Conservation (phyloP, 768 basidiomycete genomes). For the Rhodosporidiobolus odoratus region DNA sequence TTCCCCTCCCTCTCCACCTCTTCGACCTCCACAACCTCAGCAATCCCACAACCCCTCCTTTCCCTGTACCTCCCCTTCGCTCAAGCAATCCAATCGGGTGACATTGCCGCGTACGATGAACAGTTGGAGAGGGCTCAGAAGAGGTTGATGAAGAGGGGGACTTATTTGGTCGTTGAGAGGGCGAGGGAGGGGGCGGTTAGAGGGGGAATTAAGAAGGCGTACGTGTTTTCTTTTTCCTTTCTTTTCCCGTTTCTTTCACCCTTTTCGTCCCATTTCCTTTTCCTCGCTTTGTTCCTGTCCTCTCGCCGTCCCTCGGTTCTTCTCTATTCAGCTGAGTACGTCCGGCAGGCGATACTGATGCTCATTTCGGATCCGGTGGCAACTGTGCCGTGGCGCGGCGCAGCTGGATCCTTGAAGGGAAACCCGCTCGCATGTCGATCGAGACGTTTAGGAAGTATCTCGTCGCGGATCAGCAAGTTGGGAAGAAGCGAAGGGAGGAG, state of each 20-base stretch:
- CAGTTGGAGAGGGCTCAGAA: conserved; percentile 65
- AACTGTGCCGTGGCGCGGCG: conserved; percentile 20
- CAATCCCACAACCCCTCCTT: conserved; percentile 53
- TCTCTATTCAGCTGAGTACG: no score
- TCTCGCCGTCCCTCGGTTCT: neutral
- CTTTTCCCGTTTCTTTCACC: neutral
- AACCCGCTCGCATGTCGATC: conserved; percentile 71
- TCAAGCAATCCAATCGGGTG: conserved; percentile 66
- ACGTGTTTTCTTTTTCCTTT: conserved; percentile 34
- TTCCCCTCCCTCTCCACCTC: conserved; percentile 60
- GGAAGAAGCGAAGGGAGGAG: no score
- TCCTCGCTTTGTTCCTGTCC: no score
- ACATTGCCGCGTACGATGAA: conserved; percentile 72
- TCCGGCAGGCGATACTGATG: no score
- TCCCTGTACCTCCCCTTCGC: conserved; percentile 72
- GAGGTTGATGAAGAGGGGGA: conserved; percentile 73
- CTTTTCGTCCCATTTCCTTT: neutral
- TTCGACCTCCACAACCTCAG: conserved; percentile 51
- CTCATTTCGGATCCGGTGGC: neutral
- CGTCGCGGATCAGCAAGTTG: no score
- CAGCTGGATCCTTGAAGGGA: conserved; percentile 75
- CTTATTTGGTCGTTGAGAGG: conserved; percentile 80
- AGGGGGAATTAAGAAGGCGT: conserved; percentile 61
- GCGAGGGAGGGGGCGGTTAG: conserved; percentile 81
- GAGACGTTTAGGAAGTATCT: conserved; percentile 57